Evolutionary conservation across 179 eudicot genomes (phyloP).

Genomic region (Sideroxylon spinosum): DNA sequence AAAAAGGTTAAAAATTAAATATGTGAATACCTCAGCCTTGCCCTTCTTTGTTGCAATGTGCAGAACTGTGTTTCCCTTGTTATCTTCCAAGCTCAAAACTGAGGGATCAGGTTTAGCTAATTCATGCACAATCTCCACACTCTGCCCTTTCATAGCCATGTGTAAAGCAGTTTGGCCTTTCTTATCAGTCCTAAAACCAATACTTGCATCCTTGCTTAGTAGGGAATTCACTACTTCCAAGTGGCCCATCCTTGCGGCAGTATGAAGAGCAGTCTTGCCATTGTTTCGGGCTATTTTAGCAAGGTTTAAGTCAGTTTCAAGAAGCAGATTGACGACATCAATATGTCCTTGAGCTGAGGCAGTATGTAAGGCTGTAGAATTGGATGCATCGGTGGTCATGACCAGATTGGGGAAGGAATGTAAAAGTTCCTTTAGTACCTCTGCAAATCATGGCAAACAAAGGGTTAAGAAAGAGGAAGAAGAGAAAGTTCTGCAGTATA

Average conservation of each 20-base stretch:
- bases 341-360: conserved; percentile 84
- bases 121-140: conserved; percentile 60
- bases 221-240: conserved; percentile 71
- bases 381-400: conserved; percentile 79
- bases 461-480: background rate
- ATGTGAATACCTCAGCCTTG: conserved; percentile 51
- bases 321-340: conserved; percentile 66
- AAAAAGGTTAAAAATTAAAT: background rate
- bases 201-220: conserved; percentile 56
- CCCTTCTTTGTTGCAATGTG: conserved; percentile 83
- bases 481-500: background rate
- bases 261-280: conserved; percentile 77
- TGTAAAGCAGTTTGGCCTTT: conserved; percentile 84
- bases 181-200: conserved; percentile 61
- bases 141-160: conserved; percentile 88
- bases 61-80: conserved; percentile 72
- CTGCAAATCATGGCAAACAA: conserved; percentile 36
- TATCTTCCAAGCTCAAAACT: conserved; percentile 61
- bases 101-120: conserved; percentile 63
- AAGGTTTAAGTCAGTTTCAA: conserved; percentile 68
- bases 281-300: conserved; percentile 85
- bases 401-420: conserved; percentile 63
- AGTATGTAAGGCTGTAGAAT: conserved; percentile 80
- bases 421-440: conserved; percentile 64
- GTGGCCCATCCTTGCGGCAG: conserved; percentile 87